Conservation (phyloP, 306 rosid species). For the Neltuma alba region DNA sequence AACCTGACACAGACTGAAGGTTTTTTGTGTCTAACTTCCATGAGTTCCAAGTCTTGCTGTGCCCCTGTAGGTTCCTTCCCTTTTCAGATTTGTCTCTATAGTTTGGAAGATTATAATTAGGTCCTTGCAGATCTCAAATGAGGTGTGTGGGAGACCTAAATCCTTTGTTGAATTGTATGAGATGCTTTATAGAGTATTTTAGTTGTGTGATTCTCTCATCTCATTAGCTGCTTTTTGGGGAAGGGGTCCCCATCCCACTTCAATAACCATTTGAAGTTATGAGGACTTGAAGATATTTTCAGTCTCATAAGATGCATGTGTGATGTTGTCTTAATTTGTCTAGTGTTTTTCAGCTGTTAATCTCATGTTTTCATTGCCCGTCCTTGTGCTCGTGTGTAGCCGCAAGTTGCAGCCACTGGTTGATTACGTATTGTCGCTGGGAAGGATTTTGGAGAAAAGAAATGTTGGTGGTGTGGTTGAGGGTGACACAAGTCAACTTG, state of each 20-base stretch:
- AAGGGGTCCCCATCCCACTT: background rate
- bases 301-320: background rate
- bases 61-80: background rate
- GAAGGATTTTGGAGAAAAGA: slow-evolving; percentile 78
- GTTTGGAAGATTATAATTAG: background rate
- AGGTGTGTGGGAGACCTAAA: background rate
- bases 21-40: background rate
- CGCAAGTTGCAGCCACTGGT: slow-evolving; percentile 81
- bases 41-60: background rate
- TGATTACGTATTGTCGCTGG: slow-evolving; percentile 66
- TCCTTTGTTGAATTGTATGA: background rate
- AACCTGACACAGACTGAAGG: background rate
- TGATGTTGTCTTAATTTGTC: slow-evolving; percentile 12
- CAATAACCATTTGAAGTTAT: background rate
- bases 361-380: slow-evolving; percentile 25
- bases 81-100: background rate
- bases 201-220: background rate
- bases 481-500: slow-evolving; percentile 68
- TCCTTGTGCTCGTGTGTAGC: slow-evolving; percentile 45
- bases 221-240: background rate
- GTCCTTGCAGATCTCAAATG: background rate
- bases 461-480: slow-evolving; percentile 41
- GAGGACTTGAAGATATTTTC: background rate
- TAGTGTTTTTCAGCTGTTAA: slow-evolving; percentile 19
- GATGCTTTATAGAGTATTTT: background rate